phyloP scores from a whole-genome alignment of 2,329 filamentous ascomycete species.

The Taxawa tesnikishii region DNA sequence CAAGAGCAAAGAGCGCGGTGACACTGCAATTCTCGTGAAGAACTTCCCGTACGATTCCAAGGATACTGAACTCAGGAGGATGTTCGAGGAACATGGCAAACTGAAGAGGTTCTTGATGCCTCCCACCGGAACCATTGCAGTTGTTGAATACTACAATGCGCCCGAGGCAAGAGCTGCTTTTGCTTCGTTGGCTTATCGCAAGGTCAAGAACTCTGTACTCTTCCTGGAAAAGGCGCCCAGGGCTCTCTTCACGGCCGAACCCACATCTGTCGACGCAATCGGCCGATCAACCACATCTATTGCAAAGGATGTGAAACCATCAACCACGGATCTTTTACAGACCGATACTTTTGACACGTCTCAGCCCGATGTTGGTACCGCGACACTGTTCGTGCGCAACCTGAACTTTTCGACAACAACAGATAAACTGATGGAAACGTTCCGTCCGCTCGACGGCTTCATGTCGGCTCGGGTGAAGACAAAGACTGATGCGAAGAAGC shows the following conservation, averaged over 20 bases:
- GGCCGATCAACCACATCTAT: slow-evolving; percentile 15
- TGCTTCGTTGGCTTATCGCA: slow-evolving; percentile 72
- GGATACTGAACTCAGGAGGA: slow-evolving; percentile 60
- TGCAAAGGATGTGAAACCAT: slow-evolving; percentile 43
- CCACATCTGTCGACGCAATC: slow-evolving; percentile 11
- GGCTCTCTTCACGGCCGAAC: slow-evolving; percentile 50
- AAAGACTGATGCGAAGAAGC: slow-evolving; percentile 82
- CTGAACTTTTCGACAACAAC: slow-evolving; percentile 84
- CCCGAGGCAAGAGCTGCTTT: slow-evolving; percentile 77
- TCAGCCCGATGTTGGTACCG: slow-evolving; percentile 43
- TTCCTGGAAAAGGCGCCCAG: slow-evolving; percentile 91
- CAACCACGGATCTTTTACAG: slow-evolving; percentile 52
- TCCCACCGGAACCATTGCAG: slow-evolving; percentile 82
- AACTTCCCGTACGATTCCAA: slow-evolving; percentile 83
- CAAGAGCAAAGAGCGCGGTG: slow-evolving; percentile 71
- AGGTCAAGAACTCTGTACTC: slow-evolving; percentile 79
- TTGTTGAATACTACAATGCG: slow-evolving; percentile 74
- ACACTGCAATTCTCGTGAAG: slow-evolving; percentile 81
- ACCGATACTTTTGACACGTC: slow-evolving; percentile 34
- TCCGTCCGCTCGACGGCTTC: slow-evolving; percentile 76
- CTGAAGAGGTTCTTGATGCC: slow-evolving; percentile 80
- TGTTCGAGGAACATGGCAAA: slow-evolving; percentile 79
- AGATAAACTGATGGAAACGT: slow-evolving; percentile 60
- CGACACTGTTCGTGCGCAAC: slow-evolving; percentile 82
- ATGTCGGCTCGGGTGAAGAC: slow-evolving; percentile 84